Evolutionary conservation across 768 basidiomycete genomes (phyloP), one percentile per base, ranked within the genome.

Genomic region (Tricholoma sp.): DNA sequence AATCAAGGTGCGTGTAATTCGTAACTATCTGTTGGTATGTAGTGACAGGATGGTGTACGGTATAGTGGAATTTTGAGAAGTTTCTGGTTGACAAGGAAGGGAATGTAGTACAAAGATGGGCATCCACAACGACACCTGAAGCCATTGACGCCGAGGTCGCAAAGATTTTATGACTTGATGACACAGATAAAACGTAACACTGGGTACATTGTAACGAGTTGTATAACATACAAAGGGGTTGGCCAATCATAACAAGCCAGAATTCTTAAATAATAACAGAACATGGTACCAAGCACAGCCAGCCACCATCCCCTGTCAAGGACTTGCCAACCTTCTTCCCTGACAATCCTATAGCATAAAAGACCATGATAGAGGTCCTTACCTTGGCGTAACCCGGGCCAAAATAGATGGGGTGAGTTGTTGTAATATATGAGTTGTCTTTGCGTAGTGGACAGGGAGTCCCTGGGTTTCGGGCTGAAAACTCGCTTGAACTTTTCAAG

Each of bases 51-150:
- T 52, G 52, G 35, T 39, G 32, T 57, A 18, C 50, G 52, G 35
- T 39, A 32, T 57, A 89, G 87, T 94, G 91, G 92, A 94, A 94
- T 72, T 93, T 93, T 70, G 90, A 91, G 71, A 91, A 91, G 70
- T 95, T 94, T 76, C 75, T 95, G 57, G 73, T 95, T 45, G 80
- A 93, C 70, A 83, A 83, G 71, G 75, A 91, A 45, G 91, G 91
- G 31, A 80, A 83, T 1, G 88, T 91, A 12, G 83, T 88, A 21
- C 73, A 86, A 63, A 83, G 82, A 55, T 92, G 89, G 87, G 84
- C 86, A 4, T 86, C 87, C 16, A 89, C 85, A 12, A 91, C 88
- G 2, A 79, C 85, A 2, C 88, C 89, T 22, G 74, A 79, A 16
- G 74, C 78, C 11, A 82, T 93, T 57, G 87, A 83, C 47, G 70